Conservation (phyloP, 331 rosid genomes). For the Ulmus americana region DNA sequence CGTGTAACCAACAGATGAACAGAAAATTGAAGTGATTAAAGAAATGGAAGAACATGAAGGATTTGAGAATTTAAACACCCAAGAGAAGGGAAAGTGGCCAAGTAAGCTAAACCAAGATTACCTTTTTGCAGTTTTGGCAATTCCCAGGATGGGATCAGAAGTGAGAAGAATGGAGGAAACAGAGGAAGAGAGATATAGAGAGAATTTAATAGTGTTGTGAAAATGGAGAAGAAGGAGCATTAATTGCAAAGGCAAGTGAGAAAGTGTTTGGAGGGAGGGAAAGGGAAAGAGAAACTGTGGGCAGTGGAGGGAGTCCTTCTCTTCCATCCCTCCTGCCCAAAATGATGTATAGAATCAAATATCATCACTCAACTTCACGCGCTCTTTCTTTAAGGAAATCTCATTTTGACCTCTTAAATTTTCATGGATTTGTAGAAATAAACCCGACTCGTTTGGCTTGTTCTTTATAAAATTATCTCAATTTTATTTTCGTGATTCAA, state of each 20-base stretch:
- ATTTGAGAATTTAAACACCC: background rate
- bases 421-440: no score
- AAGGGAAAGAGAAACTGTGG: constrained; percentile 1
- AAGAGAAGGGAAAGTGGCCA: background rate
- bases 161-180: background rate
- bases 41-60: background rate
- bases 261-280: background rate
- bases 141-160: constrained; percentile 11
- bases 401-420: no score
- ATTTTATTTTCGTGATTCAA: no score
- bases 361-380: constrained; percentile 3
- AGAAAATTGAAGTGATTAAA: background rate
- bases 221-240: constrained; percentile 36
- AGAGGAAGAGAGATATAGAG: background rate
- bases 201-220: background rate
- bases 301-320: constrained; percentile 18
- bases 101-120: constrained; percentile 1
- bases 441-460: no score
- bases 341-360: constrained; percentile 5
- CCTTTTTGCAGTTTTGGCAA: constrained; percentile 23
- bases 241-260: constrained; percentile 50
- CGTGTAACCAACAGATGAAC: background rate
- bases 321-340: constrained; percentile 8
- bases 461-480: no score
- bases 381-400: background rate